These are phyloP conservation scores for Purpureocillium takamizusanense DNA, from an alignment of 2,329 filamentous ascomycete genomes.

Conservation along the genomic window DNA sequence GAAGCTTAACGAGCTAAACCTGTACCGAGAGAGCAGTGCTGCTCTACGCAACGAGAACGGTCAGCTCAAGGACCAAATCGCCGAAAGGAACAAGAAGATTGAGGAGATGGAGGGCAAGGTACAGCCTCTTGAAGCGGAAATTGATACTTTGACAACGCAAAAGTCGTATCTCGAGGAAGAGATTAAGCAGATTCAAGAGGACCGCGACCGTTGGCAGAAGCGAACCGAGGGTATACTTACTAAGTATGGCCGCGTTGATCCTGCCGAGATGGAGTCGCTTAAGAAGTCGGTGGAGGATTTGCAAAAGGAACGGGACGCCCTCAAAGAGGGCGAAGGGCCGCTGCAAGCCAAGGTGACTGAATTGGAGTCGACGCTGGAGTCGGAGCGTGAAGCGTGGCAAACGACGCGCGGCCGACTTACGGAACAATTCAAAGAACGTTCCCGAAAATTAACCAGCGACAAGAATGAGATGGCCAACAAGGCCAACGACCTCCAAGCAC, in stretches of 20 bases:
- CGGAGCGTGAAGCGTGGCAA: conserved; percentile 46
- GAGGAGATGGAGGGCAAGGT: conserved; percentile 67
- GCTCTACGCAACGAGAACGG: conserved; percentile 81
- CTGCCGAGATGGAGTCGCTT: conserved; percentile 81
- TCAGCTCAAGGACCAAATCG: conserved; percentile 66
- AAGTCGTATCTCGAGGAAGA: conserved; percentile 78
- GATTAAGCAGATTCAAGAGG: conserved; percentile 78
- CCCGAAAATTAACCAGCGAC: conserved; percentile 43
- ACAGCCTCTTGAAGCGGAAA: conserved; percentile 70
- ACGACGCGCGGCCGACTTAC: conserved; percentile 43
- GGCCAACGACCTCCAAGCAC: conserved; percentile 41
- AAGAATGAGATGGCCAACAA: conserved; percentile 43
- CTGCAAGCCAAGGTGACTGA: conserved; percentile 46
- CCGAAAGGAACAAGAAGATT: conserved; percentile 65
- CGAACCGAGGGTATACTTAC: conserved; percentile 90
- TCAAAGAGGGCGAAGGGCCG: conserved; percentile 39
- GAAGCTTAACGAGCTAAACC: conserved; percentile 89
- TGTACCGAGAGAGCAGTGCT: conserved; percentile 90
- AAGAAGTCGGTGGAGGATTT: conserved; percentile 66
- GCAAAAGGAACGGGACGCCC: conserved; percentile 53
- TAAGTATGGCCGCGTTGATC: conserved; percentile 92
- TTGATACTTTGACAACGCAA: conserved; percentile 75
- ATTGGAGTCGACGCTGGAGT: conserved; percentile 41
- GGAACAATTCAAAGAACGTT: conserved; percentile 55
- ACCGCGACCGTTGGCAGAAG: conserved; percentile 92